Base-by-base conservation (phyloP, 371 early-diverging fungal species). In the Basidiobolus heterosporus region DNA sequence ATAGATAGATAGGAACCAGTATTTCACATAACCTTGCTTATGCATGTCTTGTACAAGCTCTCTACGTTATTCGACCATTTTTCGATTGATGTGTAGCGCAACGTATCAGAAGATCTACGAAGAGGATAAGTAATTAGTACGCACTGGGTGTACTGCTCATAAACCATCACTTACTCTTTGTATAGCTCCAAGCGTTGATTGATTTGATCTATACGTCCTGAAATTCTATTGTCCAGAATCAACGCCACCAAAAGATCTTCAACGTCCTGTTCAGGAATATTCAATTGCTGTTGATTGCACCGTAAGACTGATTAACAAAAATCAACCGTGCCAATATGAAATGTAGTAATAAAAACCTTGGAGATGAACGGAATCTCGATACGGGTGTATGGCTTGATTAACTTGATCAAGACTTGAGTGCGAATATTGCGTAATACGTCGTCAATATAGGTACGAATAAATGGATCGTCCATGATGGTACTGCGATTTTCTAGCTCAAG, bases 321-420 rank as follows among this genome's bases (percentile, higher is more conserved):
- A 20, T 38, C 35, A 15, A 9, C 19, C 2, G 18, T 15, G 15
- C 36, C 11, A 30, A 35, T 21, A 46, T 45, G n/a, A 53, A 17
- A 5, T 14, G 13, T 38, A 39, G 44, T 15, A 11, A 24, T n/a
- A 8, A 54, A 50, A 64, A 85, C 85, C 63, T 78, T 69, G 11
- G 88, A 78, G 43, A 88, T 75, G 56, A 81, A 85, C 0, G 62
- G 58, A 20, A 91, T 63, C 52, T 83, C 81, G 38, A 91, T 83
- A 44, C 89, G 72, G 6, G 94, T 91, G 57, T 94, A 94, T 0
- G 95, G 95, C 57, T 74, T 75, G 54, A 90, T 84, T 16, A 89
- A 59, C 41, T 78, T 70, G 37, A 87, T 69, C 41, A 94, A 57
- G 0, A 86, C 88, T 69, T 87, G 88, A 8, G 84, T 81, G 22